Percentiles rank a stretch among this genome's conserved stretches.
Evolutionary conservation across 73 alveolate species (phyloP).

Genomic region (Paraurostyla sp.): DNA sequence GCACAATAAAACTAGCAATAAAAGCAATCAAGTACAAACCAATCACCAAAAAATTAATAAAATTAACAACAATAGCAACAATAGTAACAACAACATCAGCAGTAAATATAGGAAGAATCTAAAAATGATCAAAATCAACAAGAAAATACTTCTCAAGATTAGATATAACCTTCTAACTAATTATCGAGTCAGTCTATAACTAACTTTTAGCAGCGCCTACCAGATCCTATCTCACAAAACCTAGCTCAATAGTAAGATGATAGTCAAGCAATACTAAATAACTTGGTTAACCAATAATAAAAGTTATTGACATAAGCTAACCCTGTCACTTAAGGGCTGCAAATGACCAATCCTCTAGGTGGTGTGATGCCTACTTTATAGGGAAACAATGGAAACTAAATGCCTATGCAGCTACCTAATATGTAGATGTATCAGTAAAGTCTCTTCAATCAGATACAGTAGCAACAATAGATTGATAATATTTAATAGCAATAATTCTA

Average conservation of each 20-base stretch:
- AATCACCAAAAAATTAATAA: neutral
- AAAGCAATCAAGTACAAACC: neutral
- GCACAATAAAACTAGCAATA: conserved; percentile 2
- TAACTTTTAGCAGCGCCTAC: neutral
- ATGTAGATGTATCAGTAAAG: neutral
- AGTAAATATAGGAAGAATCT: neutral
- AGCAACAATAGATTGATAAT: no score
- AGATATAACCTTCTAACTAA: neutral
- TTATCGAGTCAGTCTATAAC: neutral
- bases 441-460: no score
- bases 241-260: no score
- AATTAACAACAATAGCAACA: no score
- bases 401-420: neutral
- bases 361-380: neutral
- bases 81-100: neutral
- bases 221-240: no score
- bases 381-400: conserved; percentile 8
- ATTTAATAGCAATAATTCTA: no score
- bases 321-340: no score
- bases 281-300: no score
- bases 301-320: neutral
- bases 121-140: neutral
- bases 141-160: neutral
- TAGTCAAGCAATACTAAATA: no score
- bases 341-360: neutral